Evolutionary conservation across 2,329 filamentous ascomycete genomes (phyloP).

Genomic region (Fusarium pseudoanthophilum): DNA sequence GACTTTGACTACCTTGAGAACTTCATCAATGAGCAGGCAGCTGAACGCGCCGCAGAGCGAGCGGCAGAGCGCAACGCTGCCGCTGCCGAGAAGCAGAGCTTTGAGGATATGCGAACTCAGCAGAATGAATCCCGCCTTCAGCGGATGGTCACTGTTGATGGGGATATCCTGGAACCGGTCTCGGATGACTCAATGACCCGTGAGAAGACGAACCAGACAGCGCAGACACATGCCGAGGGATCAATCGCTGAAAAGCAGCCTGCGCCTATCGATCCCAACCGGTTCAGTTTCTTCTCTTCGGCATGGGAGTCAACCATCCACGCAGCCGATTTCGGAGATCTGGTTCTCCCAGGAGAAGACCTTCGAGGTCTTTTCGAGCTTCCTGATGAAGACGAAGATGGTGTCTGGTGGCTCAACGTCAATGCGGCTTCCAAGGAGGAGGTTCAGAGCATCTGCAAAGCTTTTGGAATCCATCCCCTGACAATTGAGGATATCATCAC

Average conservation of each 20-base stretch:
- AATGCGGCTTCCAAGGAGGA: constrained; percentile 91
- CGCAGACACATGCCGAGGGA: constrained; percentile 38
- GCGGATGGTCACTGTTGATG: constrained; percentile 62
- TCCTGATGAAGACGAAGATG: constrained; percentile 71
- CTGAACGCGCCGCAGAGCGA: constrained; percentile 54
- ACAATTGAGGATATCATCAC: constrained; percentile 97
- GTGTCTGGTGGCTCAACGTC: constrained; percentile 99
- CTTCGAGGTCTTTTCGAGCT: constrained; percentile 86
- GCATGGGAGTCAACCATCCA: constrained; percentile 94
- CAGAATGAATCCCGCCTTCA: constrained; percentile 42
- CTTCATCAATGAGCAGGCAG: constrained; percentile 74
- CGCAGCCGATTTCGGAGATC: constrained; percentile 85
- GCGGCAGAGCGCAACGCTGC: constrained; percentile 62
- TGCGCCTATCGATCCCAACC: constrained; percentile 70
- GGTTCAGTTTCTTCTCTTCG: constrained; percentile 97
- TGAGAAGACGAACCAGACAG: constrained; percentile 59
- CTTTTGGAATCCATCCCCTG: constrained; percentile 94
- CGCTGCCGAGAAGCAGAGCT: constrained; percentile 45
- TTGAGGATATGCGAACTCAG: constrained; percentile 49
- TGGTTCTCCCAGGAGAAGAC: constrained; percentile 88
- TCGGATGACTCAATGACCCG: constrained; percentile 56
- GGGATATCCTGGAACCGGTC: constrained; percentile 66
- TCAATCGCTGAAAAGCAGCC: constrained; percentile 52
- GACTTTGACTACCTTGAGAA: constrained; percentile 96
- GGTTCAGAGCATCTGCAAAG: constrained; percentile 86